A percentile compares a stretch with the other conserved stretches of the same genome.
phyloP scores from a whole-genome alignment of 1,139 yeast genomes.

The Debaryomyces coudertii region DNA sequence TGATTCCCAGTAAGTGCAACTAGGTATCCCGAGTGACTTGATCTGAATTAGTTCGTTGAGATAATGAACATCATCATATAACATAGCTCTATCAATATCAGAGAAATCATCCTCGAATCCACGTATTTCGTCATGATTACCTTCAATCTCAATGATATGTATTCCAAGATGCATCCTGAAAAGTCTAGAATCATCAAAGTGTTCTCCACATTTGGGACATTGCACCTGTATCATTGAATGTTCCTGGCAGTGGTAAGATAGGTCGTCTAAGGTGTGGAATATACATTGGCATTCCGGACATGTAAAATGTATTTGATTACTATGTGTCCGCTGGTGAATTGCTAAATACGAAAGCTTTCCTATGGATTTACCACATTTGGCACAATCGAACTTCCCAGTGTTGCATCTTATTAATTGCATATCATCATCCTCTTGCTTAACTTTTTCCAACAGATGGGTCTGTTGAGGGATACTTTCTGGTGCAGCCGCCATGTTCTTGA shows the following conservation, averaged over 20 bases:
- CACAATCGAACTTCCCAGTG: constrained; percentile 6
- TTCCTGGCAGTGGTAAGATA: constrained; percentile 12
- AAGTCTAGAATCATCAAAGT: constrained; percentile 8
- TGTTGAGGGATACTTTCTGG: neutral
- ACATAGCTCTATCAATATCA: constrained; percentile 1
- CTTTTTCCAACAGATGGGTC: neutral
- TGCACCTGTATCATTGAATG: constrained; percentile 5
- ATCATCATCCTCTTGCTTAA: neutral
- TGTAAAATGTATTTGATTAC: neutral
- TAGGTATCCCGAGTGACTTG: neutral
- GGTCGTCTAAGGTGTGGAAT: neutral
- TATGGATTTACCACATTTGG: constrained; percentile 9
- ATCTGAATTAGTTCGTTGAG: neutral
- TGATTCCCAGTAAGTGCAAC: neutral
- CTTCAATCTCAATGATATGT: constrained; percentile 13
- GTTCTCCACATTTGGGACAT: constrained; percentile 12
- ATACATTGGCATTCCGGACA: constrained; percentile 12
- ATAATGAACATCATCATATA: neutral
- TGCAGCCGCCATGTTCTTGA: neutral
- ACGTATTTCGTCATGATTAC: neutral
- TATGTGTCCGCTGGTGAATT: constrained; percentile 12
- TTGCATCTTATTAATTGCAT: neutral
- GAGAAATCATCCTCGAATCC: neutral
- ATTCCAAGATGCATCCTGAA: constrained; percentile 13
- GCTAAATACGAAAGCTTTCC: constrained; percentile 13